Evolutionary conservation across 2,329 filamentous ascomycete genomes (phyloP).

Genomic region (Canariomyces notabilis): DNA sequence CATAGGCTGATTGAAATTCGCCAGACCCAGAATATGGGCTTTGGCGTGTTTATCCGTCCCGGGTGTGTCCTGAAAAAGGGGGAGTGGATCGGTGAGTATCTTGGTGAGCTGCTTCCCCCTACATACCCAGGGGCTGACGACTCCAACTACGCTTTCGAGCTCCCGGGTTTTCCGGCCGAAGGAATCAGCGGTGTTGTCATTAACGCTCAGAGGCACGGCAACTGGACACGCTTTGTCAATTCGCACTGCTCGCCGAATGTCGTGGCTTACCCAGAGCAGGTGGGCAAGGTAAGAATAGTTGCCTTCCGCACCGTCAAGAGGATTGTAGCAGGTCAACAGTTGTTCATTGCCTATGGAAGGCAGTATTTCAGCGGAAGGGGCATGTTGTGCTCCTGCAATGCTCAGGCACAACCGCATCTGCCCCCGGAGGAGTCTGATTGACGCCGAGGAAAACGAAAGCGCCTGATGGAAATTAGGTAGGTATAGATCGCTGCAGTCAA

Average conservation of each 20-base stretch:
- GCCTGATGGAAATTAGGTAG: too few relatives aligned
- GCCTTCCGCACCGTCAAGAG: conserved; percentile 3
- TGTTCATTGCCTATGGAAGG: conserved; percentile 18
- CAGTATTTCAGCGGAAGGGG: conserved; percentile 14
- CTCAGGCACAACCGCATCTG: not conserved
- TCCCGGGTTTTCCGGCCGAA: not conserved
- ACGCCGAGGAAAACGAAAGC: too few relatives aligned
- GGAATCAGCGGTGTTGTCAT: not conserved
- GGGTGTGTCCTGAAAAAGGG: not conserved
- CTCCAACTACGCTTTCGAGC: conserved; percentile 3
- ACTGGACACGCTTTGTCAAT: conserved; percentile 25
- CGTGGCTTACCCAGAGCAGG: not conserved
- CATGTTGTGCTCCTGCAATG: not conserved
- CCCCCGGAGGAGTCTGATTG: not conserved
- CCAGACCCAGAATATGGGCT: not conserved
- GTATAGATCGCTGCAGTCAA: too few relatives aligned
- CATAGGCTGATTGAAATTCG: conserved; percentile 8
- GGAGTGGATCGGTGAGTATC: conserved; percentile 13
- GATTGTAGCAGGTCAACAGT: conserved; percentile 9
- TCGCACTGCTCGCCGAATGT: conserved; percentile 19
- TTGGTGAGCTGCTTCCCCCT: conserved; percentile 6
- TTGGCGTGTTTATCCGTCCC: conserved; percentile 8
- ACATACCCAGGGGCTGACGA: not conserved
- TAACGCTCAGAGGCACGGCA: conserved; percentile 12
- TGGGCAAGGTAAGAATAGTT: conserved; percentile 15